A percentile compares a stretch with the other conserved stretches of the same genome.
Conservation (phyloP, 2,329 filamentous ascomycete species). For the Aspergillus thermomutatus region DNA sequence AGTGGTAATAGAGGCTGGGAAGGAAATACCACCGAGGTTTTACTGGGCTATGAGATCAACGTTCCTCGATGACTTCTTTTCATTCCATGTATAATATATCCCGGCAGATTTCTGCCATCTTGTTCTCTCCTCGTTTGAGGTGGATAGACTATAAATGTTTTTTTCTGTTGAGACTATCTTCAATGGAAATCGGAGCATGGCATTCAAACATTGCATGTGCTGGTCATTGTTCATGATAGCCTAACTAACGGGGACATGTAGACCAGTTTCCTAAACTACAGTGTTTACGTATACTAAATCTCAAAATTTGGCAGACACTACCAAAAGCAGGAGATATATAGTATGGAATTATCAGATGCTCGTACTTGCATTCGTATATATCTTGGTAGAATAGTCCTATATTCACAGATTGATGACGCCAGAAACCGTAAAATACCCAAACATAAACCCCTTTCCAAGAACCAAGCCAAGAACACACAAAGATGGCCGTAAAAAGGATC, state of each 20-base stretch:
- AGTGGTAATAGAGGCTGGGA: slow-evolving; percentile 96
- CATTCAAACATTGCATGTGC: not conserved
- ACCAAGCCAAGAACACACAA: not conserved
- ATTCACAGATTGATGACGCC: not conserved
- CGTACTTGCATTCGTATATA: not conserved
- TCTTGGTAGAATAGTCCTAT: not conserved
- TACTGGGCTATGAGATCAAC: slow-evolving; percentile 90
- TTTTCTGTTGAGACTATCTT: too few species aligned
- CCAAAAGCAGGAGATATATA: not conserved
- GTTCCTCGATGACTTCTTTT: slow-evolving; percentile 31
- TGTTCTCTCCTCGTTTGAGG: not conserved
- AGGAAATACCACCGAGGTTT: slow-evolving; percentile 79
- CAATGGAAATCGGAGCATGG: not conserved
- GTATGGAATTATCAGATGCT: not conserved
- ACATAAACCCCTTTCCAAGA: slow-evolving; percentile 3
- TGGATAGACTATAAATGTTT: too few species aligned
- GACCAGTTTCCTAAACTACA: not conserved
- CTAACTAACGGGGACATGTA: not conserved
- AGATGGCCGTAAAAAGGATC: slow-evolving; percentile 6
- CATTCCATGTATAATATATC: not conserved
- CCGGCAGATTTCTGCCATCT: not conserved
- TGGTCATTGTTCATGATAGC: too few species aligned
- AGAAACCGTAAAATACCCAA: not conserved
- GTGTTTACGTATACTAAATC: not conserved
- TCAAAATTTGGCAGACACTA: not conserved